These are phyloP conservation scores for Alternaria incomplexa DNA, from an alignment of 2,329 filamentous ascomycete genomes.

Conservation along the genomic window DNA sequence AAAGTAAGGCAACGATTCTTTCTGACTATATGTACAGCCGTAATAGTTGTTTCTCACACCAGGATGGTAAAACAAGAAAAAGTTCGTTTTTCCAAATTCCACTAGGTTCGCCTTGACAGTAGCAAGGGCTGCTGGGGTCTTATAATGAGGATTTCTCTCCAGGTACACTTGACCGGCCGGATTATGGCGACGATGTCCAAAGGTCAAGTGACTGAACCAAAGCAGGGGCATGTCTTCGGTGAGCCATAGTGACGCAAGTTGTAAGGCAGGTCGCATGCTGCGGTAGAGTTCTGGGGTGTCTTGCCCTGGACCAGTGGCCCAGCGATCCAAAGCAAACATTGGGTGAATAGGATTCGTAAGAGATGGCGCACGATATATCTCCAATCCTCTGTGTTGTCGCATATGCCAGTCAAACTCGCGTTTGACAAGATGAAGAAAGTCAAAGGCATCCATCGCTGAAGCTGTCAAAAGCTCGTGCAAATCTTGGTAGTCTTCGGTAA, in stretches of 20 bases:
- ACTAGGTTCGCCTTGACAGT: conserved; percentile 13
- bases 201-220: conserved; percentile 27
- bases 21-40: neutral
- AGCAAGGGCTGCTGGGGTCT: neutral
- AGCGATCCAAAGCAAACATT: conserved; percentile 22
- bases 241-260: conserved; percentile 20
- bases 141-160: neutral
- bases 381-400: neutral
- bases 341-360: conserved; percentile 22
- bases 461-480: too few species aligned
- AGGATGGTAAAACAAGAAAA: too few species aligned
- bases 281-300: conserved; percentile 1
- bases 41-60: too few species aligned
- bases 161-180: conserved; percentile 6
- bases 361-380: neutral
- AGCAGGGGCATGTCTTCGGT: conserved; percentile 19
- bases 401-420: neutral
- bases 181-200: conserved; percentile 7
- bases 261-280: conserved; percentile 14
- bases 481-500: too few species aligned
- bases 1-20: neutral
- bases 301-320: conserved; percentile 22
- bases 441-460: neutral
- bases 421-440: neutral
- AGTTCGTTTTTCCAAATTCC: conserved; percentile 10